Percentiles rank a stretch among this genome's conserved stretches.
These are phyloP conservation scores for Exsudoporus floridanus DNA, from an alignment of 1,284 basidiomycete species.

Conservation along the genomic window DNA sequence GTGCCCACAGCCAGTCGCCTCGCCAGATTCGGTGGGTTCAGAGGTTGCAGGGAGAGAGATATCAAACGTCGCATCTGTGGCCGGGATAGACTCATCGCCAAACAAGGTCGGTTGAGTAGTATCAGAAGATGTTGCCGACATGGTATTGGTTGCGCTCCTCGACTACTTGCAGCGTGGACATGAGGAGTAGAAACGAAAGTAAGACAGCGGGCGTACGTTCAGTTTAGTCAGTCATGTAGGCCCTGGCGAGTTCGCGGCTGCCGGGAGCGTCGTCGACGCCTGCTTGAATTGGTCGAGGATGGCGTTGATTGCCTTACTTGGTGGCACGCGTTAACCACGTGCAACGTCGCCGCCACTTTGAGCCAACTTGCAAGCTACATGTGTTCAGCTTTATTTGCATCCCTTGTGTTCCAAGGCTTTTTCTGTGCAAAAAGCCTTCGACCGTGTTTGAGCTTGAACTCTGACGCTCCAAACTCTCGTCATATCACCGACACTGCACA, in stretches of 20 bases:
- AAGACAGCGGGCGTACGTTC: neutral
- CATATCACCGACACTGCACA: neutral
- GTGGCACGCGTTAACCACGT: neutral
- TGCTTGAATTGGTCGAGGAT: neutral
- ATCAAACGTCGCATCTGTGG: constrained; percentile 14
- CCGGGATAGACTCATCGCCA: constrained; percentile 24
- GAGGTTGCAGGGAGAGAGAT: constrained; percentile 3
- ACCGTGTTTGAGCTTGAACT: neutral
- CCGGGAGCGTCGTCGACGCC: neutral
- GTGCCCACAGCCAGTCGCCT: constrained; percentile 19
- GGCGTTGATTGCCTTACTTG: constrained; percentile 19
- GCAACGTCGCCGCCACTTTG: neutral
- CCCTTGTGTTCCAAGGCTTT: neutral
- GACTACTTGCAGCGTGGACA: neutral
- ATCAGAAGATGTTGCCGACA: constrained; percentile 35
- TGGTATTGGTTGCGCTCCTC: constrained; percentile 4
- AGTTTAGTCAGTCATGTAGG: constrained; percentile 3
- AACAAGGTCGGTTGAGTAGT: constrained; percentile 31
- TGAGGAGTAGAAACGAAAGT: neutral
- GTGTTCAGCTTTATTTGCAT: constrained; percentile 5
- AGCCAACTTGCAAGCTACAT: neutral
- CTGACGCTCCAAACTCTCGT: neutral
- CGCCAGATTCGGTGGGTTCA: constrained; percentile 16
- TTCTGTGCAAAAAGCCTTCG: neutral
- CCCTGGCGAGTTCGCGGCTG: neutral